Conservation (phyloP, 208 protist genomes). For the Leishmania tropica region DNA sequence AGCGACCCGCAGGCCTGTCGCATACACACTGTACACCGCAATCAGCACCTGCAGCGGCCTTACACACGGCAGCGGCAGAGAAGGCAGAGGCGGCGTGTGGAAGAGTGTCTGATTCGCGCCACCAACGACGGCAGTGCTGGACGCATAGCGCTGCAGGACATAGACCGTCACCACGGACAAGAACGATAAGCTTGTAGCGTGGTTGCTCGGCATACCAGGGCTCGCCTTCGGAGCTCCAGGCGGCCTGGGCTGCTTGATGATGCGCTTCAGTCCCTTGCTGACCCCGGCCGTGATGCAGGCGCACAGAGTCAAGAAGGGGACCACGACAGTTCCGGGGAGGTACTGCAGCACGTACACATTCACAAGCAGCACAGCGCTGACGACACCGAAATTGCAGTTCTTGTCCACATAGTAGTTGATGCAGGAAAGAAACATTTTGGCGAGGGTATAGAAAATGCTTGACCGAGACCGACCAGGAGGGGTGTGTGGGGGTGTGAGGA, state of each 20-base stretch:
- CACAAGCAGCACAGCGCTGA: conserved; percentile 31
- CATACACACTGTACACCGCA: conserved; percentile 45
- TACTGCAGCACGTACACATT: conserved; percentile 41
- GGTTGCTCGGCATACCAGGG: conserved; percentile 76
- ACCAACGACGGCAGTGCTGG: background rate
- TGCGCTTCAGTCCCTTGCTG: conserved; percentile 52
- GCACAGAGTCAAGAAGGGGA: conserved; percentile 45
- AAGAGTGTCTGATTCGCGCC: background rate
- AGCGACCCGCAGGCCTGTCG: conserved; percentile 34
- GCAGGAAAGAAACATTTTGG: conserved; percentile 13
- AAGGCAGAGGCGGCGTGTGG: background rate
- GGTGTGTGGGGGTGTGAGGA: background rate
- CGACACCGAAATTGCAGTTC: conserved; percentile 44
- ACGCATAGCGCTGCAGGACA: conserved; percentile 24
- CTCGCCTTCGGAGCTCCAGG: conserved; percentile 47
- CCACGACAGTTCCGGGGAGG: conserved; percentile 29
- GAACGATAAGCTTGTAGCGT: conserved; percentile 57
- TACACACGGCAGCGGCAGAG: conserved; percentile 1
- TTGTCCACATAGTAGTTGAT: conserved; percentile 41
- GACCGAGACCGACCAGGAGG: background rate
- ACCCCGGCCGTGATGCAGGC: conserved; percentile 42
- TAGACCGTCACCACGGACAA: conserved; percentile 31
- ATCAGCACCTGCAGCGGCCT: conserved; percentile 28
- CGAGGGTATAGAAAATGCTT: background rate
- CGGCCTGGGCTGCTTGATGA: conserved; percentile 56